Evolutionary conservation across 2,329 filamentous ascomycete species (phyloP).

Genomic region (Pseudogymnoascus sp.): DNA sequence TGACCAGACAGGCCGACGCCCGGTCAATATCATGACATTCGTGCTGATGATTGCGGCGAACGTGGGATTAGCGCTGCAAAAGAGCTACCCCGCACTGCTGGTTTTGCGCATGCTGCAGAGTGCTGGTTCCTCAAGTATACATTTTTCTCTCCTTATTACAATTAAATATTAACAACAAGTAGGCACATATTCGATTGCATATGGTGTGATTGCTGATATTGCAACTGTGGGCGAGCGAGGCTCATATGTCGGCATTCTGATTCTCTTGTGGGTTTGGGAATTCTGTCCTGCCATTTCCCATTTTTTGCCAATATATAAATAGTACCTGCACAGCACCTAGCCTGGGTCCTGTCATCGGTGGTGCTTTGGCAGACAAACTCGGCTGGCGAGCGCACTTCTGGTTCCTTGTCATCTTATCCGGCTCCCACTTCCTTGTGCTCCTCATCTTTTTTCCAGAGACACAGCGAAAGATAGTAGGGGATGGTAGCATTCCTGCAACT

Average conservation of each 20-base stretch:
- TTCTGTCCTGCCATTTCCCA: too few relatives aligned
- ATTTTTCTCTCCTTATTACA: too few relatives aligned
- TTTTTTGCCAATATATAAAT: too few relatives aligned
- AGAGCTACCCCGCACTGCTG: conserved; percentile 34
- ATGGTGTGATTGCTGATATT: conserved; percentile 66
- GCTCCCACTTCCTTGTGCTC: background rate
- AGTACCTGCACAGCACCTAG: conserved; percentile 14
- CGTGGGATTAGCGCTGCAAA: conserved; percentile 42
- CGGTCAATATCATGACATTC: conserved; percentile 45
- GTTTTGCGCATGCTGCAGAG: background rate
- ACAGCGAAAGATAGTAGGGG: conserved; percentile 30
- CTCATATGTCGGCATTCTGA: conserved; percentile 60
- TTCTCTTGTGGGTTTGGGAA: background rate
- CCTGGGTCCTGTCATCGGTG: conserved; percentile 38
- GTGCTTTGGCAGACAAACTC: conserved; percentile 36
- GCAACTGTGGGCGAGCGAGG: conserved; percentile 63
- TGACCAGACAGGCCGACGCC: conserved; percentile 44
- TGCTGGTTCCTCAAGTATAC: too few relatives aligned
- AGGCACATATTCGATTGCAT: conserved; percentile 51
- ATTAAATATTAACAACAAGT: too few relatives aligned
- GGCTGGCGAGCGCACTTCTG: conserved; percentile 41
- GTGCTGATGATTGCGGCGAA: conserved; percentile 45
- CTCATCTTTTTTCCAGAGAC: conserved; percentile 14
- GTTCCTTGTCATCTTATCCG: conserved; percentile 35
- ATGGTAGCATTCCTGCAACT: conserved; percentile 24